Conservation (phyloP, 352 stramenopile species). For the Globisporangium carolinianum region DNA sequence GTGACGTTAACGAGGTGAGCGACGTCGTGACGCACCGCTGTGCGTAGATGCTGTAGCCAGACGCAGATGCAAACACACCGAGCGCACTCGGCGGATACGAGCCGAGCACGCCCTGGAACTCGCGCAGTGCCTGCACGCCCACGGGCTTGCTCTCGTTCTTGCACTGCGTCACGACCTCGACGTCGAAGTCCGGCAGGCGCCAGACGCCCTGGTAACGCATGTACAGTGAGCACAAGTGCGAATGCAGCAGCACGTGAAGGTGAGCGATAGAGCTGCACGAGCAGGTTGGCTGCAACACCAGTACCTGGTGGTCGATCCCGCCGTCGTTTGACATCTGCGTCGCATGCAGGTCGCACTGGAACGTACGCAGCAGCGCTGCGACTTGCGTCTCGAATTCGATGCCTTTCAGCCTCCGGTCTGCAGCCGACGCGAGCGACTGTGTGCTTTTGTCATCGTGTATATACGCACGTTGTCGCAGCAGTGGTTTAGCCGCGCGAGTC, state of each 20-base stretch:
- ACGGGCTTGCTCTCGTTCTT: conserved; percentile 74
- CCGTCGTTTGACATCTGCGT: conserved; percentile 68
- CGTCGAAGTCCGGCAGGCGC: conserved; percentile 45
- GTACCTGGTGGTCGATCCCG: conserved; percentile 62
- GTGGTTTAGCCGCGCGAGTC: background rate
- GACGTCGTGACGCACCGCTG: conserved; percentile 28
- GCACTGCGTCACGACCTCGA: conserved; percentile 76
- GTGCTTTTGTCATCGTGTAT: background rate
- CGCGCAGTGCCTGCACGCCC: conserved; percentile 55
- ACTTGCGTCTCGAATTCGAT: conserved; percentile 58
- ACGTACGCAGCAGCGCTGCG: conserved; percentile 36
- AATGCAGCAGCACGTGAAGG: background rate
- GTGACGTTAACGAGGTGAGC: too few relatives aligned
- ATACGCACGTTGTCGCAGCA: background rate
- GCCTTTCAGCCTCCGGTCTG: conserved; percentile 24
- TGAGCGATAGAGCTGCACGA: background rate
- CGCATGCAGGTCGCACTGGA: conserved; percentile 41
- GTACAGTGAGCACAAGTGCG: background rate
- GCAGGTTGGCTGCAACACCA: background rate
- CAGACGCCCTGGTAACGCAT: conserved; percentile 37
- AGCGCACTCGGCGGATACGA: conserved; percentile 34
- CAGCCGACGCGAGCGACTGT: background rate
- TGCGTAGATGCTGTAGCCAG: conserved; percentile 75
- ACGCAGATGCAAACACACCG: conserved; percentile 60
- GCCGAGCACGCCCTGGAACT: conserved; percentile 67